Evolutionary conservation across 2,329 filamentous ascomycete genomes (phyloP), one percentile per base, ranked within the genome.

Genomic region (Colletotrichum spaethianum): DNA sequence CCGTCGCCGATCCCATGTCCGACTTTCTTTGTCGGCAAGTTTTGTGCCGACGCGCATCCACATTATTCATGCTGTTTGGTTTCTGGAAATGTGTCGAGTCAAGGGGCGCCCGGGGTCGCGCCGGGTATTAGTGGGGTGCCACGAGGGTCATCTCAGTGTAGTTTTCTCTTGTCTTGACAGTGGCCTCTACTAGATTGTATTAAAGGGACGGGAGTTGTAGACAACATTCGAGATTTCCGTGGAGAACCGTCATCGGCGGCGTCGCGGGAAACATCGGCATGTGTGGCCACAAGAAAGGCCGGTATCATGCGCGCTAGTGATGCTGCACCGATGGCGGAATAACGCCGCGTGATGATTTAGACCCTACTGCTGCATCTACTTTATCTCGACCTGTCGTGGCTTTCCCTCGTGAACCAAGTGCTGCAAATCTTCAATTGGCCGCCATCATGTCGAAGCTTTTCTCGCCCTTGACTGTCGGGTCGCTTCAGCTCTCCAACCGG

Each of bases 401-500:
- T 23, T 20, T 14, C 44, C 23, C 23, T 23, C 9, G 20, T 31
- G 23, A 44, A 28, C 38, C 4, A 31, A 20, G 8, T 50, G 12
- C 23, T 16, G 36, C 38, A 28, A 42, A n/a, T 16, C 33, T n/a
- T 16, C 16, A 16, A n/a, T 11, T 14, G 20, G 2, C 3, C 23
- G 18, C 31, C 50, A 67, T 2, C 48, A 76, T 75, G 75, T 75
- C 74, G 11, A 73, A 61, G 7, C 60, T 75, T 2, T 74, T 72
- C 48, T 28, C 63, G 20, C 75, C 75, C 3, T 62, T 76, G 48
- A 48, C 72, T 7, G 42, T 77, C 31, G 76, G 75, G 18, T 48
- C 52, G 20, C 42, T 57, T 7, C 60, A 76, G n/a, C 73, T 77
- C 20, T 73, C 69, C 0, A 67, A 76, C n/a, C 71, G 75, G 38